Evolutionary conservation across 352 stramenopile species (phyloP).

Genomic region (Blastocystis hominis): DNA sequence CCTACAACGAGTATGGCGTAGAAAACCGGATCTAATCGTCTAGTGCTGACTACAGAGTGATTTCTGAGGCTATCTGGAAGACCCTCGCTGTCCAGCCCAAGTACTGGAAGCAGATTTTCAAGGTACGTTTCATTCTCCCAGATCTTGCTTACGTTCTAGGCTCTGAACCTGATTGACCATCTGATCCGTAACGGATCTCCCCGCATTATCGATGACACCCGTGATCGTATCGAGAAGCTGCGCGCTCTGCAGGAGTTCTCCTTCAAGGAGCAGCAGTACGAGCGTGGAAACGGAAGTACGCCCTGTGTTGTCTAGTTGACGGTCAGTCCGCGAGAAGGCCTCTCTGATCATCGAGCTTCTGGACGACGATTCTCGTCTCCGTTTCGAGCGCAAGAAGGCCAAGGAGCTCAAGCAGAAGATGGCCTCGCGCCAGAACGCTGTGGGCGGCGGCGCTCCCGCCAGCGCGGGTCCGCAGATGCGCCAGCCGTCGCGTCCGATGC

Average conservation of each 20-base stretch:
- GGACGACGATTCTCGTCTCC: slow-evolving; percentile 77
- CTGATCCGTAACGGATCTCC: slow-evolving; percentile 94
- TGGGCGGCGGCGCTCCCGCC: slow-evolving; percentile 35
- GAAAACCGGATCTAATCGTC: neutral
- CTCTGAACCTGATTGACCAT: slow-evolving; percentile 84
- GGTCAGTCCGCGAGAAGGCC: slow-evolving; percentile 74
- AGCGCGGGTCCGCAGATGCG: slow-evolving; percentile 20
- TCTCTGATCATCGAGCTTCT: slow-evolving; percentile 76
- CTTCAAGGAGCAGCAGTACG: slow-evolving; percentile 75
- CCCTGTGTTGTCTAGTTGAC: neutral
- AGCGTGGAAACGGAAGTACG: slow-evolving; percentile 69
- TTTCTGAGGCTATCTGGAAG: slow-evolving; percentile 89
- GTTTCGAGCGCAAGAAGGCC: slow-evolving; percentile 75
- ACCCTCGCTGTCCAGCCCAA: slow-evolving; percentile 74
- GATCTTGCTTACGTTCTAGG: slow-evolving; percentile 55
- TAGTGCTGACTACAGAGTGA: slow-evolving; percentile 76
- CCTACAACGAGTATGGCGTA: slow-evolving; percentile 71
- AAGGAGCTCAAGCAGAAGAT: slow-evolving; percentile 72
- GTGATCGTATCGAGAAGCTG: slow-evolving; percentile 80
- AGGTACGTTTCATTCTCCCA: slow-evolving; percentile 63
- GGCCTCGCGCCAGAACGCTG: slow-evolving; percentile 32
- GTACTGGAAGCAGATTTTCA: slow-evolving; percentile 91
- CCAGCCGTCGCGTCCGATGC: neutral
- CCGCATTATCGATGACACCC: slow-evolving; percentile 87
- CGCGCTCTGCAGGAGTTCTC: slow-evolving; percentile 75